These are phyloP conservation scores for Ailanthus altissimus DNA, from an alignment of 345 rosid genomes.

Conservation along the genomic window DNA sequence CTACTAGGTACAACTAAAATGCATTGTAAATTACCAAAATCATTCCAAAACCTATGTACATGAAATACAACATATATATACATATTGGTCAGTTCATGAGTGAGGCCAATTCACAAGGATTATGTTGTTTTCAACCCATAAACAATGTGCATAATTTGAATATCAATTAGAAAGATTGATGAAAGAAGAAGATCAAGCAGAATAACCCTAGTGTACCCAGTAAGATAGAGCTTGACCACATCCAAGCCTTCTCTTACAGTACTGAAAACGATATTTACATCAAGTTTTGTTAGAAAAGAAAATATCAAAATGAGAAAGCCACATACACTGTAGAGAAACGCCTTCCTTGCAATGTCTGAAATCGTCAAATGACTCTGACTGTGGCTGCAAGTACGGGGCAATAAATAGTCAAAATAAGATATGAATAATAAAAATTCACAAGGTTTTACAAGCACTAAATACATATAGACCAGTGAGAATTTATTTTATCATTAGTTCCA, in stretches of 20 bases:
- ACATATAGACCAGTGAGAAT: background rate
- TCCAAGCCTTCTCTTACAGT: background rate
- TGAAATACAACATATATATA: background rate
- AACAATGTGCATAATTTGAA: background rate
- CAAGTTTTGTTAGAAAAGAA: background rate
- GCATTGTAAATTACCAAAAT: background rate
- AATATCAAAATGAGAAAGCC: conserved; percentile 22
- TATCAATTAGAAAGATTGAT: background rate
- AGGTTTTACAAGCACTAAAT: background rate
- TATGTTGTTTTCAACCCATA: background rate
- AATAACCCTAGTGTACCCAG: background rate
- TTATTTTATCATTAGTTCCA: background rate
- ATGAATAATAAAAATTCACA: background rate
- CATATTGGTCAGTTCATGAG: background rate
- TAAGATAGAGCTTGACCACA: background rate
- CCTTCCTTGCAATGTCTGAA: conserved; percentile 94
- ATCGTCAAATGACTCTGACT: conserved; percentile 77
- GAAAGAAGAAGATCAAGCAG: background rate
- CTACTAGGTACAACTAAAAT: background rate
- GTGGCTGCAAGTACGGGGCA: conserved; percentile 56
- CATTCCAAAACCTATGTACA: background rate
- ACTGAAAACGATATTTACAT: background rate
- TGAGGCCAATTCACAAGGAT: background rate
- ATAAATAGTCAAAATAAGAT: conserved; percentile 17
- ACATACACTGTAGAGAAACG: conserved; percentile 94